Evolutionary conservation across 345 rosid genomes (phyloP).

Genomic region (Citrus trifoliata): DNA sequence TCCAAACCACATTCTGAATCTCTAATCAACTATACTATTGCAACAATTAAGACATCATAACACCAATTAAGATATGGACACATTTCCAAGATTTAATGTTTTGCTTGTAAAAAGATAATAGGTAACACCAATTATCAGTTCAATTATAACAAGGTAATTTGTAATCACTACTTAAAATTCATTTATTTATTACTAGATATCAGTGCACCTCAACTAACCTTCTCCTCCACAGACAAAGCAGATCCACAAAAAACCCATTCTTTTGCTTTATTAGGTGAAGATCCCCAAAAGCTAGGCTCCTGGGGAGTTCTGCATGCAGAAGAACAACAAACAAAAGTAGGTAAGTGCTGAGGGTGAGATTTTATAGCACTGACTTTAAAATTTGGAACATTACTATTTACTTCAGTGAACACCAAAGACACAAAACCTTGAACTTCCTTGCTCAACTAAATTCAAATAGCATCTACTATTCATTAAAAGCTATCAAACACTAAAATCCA

Average conservation of each 20-base stretch:
- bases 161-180: background rate
- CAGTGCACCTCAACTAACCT: slow-evolving; percentile 40
- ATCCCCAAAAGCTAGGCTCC: slow-evolving; percentile 25
- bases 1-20: background rate
- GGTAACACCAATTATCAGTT: background rate
- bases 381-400: background rate
- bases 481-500: background rate
- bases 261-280: slow-evolving; percentile 25
- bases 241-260: slow-evolving; percentile 81
- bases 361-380: background rate
- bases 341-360: background rate
- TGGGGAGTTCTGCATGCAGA: slow-evolving; percentile 39
- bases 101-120: background rate
- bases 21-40: background rate
- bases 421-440: background rate
- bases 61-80: too few species aligned
- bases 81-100: background rate
- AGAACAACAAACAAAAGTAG: background rate
- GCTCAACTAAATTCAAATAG: background rate
- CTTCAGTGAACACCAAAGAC: background rate
- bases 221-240: slow-evolving; percentile 73
- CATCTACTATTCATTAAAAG: background rate
- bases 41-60: background rate
- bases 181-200: background rate
- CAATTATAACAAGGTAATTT: background rate